Base-by-base conservation (phyloP, 768 basidiomycete species). In the Zangia roseola region DNA sequence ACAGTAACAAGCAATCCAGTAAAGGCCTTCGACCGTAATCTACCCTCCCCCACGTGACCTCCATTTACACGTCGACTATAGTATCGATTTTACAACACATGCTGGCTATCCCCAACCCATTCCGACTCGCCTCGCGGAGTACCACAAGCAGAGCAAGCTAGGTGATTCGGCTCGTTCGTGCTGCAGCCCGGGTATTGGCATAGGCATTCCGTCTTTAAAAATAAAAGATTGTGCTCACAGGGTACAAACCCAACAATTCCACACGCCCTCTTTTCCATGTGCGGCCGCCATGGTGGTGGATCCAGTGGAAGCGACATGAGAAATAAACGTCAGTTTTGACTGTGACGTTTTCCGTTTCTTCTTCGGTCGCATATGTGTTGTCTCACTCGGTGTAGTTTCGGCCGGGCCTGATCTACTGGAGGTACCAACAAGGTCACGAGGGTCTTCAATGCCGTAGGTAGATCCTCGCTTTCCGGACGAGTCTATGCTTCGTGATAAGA, bases 171-270 rank as follows among this genome's bases (percentile, higher is more conserved):
- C 28, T 79, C 60, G 53, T 88, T 87, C 43, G 72, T 55, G 37
- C 83, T 86, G 50, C n/a, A 3, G 5, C 36, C 33, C 52, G 10
- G 58, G 36, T 53, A 49, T 14, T 31, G 13, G 30, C 39, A 40
- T 54, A n/a, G 16, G 39, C 26, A 8, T 34, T 19, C n/a, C 12
- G 28, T 41, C 23, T 37, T n/a, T 14, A 17, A 19, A 41, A 24
- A 52, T 49, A 21, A 16, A 40, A 24, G 28, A 53, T 2, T 12
- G 43, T 14, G 9, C 84, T 67, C 59, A 87, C 86, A 88, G 62
- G 6, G 86, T 88, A 50, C 86, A 88, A 19, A 80, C 69, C 12
- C 68, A 55, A 57, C 86, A 88, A 35, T 61, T 60, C 86, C 86
- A 87, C 16, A 10, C 47, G 19, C 43, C 45, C 17, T 67, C 58